Conservation (phyloP, 108 stramenopile genomes). For the Seminavis robusta region DNA sequence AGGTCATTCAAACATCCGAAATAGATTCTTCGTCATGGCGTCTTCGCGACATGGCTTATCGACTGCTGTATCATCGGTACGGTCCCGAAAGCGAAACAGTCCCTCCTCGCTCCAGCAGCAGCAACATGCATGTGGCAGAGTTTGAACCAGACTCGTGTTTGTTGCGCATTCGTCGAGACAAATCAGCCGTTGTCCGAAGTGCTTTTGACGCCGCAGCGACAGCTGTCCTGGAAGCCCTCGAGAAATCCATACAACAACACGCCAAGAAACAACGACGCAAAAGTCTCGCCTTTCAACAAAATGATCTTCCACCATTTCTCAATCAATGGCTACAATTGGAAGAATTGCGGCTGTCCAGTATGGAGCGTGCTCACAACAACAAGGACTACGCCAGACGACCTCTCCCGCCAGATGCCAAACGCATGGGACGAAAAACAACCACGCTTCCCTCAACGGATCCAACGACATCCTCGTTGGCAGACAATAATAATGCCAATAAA, state of each 20-base stretch:
- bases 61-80: background rate
- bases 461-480: too few relatives aligned
- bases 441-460: too few relatives aligned
- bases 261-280: background rate
- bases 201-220: constrained; percentile 44
- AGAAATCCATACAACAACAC: constrained; percentile 21
- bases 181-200: constrained; percentile 27
- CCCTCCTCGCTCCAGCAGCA: constrained; percentile 1
- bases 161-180: constrained; percentile 31
- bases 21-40: constrained; percentile 6
- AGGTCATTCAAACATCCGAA: too few relatives aligned
- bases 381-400: constrained; percentile 41
- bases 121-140: background rate
- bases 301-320: constrained; percentile 7
- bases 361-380: constrained; percentile 38
- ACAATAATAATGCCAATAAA: too few relatives aligned
- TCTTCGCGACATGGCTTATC: constrained; percentile 6
- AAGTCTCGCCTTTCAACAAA: background rate
- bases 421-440: background rate
- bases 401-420: too few relatives aligned
- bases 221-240: constrained; percentile 15
- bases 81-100: background rate
- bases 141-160: constrained; percentile 4
- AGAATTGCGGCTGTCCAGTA: constrained; percentile 21
- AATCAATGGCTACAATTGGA: constrained; percentile 15